A percentile compares a stretch with the other conserved stretches of the same genome.
Conservation (phyloP, 306 rosid species). For the Elaeagnus macrophylla region DNA sequence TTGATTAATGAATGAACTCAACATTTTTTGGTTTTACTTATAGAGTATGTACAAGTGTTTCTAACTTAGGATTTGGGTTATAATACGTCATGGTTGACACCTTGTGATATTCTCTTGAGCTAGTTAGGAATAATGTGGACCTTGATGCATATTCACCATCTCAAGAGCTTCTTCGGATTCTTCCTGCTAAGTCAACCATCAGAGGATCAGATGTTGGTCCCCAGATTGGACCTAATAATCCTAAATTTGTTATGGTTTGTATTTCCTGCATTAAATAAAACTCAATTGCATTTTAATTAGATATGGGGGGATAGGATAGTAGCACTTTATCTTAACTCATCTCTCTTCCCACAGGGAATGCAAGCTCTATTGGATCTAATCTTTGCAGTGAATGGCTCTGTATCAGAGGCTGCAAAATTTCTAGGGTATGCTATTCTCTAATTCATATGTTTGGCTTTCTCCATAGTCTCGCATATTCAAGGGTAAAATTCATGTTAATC, state of each 20-base stretch:
- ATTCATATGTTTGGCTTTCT: constrained; percentile 2
- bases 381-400: constrained; percentile 67
- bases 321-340: neutral
- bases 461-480: neutral
- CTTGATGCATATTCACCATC: constrained; percentile 67
- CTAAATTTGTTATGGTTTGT: constrained; percentile 50
- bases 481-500: neutral
- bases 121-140: constrained; percentile 60
- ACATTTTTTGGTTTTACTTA: neutral
- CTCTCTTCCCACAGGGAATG: constrained; percentile 53
- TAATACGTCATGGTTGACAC: neutral
- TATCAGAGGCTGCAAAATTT: constrained; percentile 74
- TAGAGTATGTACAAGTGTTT: neutral
- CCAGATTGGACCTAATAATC: constrained; percentile 79
- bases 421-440: constrained; percentile 51
- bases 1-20: neutral
- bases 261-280: neutral
- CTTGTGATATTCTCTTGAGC: constrained; percentile 5
- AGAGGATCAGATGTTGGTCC: constrained; percentile 66
- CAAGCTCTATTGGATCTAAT: constrained; percentile 85
- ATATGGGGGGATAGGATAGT: neutral
- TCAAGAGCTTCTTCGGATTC: constrained; percentile 71
- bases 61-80: neutral
- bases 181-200: constrained; percentile 68
- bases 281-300: neutral